Evolutionary conservation across 352 stramenopile species (phyloP).

Genomic region (Phytophthora ohioensis): DNA sequence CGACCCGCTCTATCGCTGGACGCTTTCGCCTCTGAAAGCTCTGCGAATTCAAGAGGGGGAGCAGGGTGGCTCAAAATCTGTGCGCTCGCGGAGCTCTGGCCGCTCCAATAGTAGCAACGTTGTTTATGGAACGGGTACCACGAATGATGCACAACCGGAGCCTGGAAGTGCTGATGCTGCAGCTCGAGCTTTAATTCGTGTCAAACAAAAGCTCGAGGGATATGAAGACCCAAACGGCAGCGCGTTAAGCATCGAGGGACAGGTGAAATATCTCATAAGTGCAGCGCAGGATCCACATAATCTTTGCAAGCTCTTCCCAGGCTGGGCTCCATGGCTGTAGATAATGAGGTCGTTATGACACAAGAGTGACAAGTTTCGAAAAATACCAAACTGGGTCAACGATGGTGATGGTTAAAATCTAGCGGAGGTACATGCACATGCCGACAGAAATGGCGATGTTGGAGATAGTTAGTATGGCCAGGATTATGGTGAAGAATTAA

Average conservation of each 20-base stretch:
- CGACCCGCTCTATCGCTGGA: constrained; percentile 99
- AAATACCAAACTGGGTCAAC: too few species aligned
- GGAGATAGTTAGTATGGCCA: too few species aligned
- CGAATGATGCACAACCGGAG: constrained; percentile 26
- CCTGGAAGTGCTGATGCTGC: constrained; percentile 85
- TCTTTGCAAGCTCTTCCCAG: constrained; percentile 95
- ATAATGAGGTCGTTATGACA: too few species aligned
- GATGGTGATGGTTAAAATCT: too few species aligned
- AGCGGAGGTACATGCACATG: too few species aligned
- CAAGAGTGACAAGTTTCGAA: too few species aligned
- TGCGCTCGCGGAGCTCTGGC: constrained; percentile 25
- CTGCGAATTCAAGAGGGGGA: constrained; percentile 78
- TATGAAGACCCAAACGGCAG: constrained; percentile 98
- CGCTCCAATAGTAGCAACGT: constrained; percentile 30
- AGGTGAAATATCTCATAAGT: constrained; percentile 98
- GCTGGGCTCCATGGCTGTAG: constrained; percentile 97
- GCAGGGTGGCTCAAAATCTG: constrained; percentile 20
- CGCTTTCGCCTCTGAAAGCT: constrained; percentile 91
- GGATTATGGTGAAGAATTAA: too few species aligned
- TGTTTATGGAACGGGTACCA: constrained; percentile 16
- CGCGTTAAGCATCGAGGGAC: constrained; percentile 97
- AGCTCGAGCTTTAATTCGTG: constrained; percentile 93
- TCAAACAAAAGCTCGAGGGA: constrained; percentile 98
- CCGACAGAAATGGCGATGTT: too few species aligned
- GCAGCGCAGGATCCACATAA: constrained; percentile 96